Base-by-base conservation (phyloP, 306 rosid species). In the Pyrus pyrifolia region DNA sequence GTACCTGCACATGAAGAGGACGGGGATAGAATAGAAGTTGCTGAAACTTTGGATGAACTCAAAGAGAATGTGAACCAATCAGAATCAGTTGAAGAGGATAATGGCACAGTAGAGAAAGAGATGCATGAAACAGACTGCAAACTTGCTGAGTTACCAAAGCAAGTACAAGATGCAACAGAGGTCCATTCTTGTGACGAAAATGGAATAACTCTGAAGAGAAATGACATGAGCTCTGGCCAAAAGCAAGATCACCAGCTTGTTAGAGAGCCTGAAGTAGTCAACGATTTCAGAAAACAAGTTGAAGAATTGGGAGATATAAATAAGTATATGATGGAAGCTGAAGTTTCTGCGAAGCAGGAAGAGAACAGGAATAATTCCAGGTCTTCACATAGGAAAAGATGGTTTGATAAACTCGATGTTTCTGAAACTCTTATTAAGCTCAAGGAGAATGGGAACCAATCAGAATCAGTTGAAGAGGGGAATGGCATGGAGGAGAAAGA, bases 371-470 rank as follows among this genome's bases (percentile, higher is more conserved):
- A 46, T 79, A 73, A 19, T 70, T 81, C 78, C 75, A 58, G 59
- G 64, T 76, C 77, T 80, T 81, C 82, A 27, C 23, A 73, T 42
- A 91, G 77, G 78, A 87, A 88, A 85, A 77, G 52, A 66, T 79
- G 79, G 72, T 77, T 71, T 60, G 67, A 70, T 68, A 80, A 78
- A 68, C 81, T 84, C 18, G 81, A 76, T 46, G 62, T 89, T 68
- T 87, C 90, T n/a, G 76, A 72, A 70, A 79, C 76, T 46, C 79
- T 89, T 65, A 59, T 57, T 76, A 82, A 87, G 65, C 86, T 65
- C 82, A 84, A 80, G 76, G 72, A 68, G 72, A 83, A 71, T 79
- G 81, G 44, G 76, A 75, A 78, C 65, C 84, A 73, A 19, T 55
- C 80, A 14, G 84, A 77, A 38, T 59, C 73, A 63, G 77, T 76